These are phyloP conservation scores for Candida xiaguanensis DNA, from an alignment of 805 yeast genomes.

Conservation along the genomic window DNA sequence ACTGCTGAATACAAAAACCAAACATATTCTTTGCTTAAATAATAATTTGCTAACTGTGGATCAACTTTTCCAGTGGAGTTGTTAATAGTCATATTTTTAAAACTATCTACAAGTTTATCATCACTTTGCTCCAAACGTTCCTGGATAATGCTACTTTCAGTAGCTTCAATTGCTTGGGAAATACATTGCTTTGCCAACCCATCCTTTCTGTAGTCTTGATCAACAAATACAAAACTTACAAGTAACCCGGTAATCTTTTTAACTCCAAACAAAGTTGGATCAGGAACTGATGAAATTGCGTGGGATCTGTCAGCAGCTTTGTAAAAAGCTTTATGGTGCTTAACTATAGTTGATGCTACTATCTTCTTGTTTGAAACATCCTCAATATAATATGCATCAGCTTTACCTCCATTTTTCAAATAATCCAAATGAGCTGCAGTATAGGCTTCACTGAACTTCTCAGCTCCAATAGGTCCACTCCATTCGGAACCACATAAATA, in stretches of 20 bases:
- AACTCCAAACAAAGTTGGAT: conserved; percentile 30
- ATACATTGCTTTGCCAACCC: conserved; percentile 29
- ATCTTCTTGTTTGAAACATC: conserved; percentile 17
- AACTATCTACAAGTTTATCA: conserved; percentile 23
- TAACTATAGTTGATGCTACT: conserved; percentile 22
- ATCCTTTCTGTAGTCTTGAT: conserved; percentile 20
- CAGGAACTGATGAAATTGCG: conserved; percentile 26
- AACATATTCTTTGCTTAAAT: conserved; percentile 32
- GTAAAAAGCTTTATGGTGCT: conserved; percentile 23
- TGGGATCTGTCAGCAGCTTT: conserved; percentile 23
- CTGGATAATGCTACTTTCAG: conserved; percentile 28
- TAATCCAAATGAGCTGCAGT: conserved; percentile 7
- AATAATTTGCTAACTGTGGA: conserved; percentile 26
- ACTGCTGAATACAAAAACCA: conserved; percentile 68
- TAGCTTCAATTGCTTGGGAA: conserved; percentile 23
- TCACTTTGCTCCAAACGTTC: conserved; percentile 21
- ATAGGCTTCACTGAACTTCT: conserved; percentile 21
- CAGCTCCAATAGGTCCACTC: conserved; percentile 15
- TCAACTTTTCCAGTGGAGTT: conserved; percentile 25
- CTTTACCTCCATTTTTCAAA: conserved; percentile 14
- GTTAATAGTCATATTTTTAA: conserved; percentile 27
- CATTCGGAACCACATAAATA: conserved; percentile 23
- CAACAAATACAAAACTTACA: conserved; percentile 26
- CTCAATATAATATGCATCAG: conserved; percentile 24
- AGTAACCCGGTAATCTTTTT: conserved; percentile 24